Base-by-base conservation (phyloP, 192 early-diverging fungal genomes). In the Backusella mclennaniae region DNA sequence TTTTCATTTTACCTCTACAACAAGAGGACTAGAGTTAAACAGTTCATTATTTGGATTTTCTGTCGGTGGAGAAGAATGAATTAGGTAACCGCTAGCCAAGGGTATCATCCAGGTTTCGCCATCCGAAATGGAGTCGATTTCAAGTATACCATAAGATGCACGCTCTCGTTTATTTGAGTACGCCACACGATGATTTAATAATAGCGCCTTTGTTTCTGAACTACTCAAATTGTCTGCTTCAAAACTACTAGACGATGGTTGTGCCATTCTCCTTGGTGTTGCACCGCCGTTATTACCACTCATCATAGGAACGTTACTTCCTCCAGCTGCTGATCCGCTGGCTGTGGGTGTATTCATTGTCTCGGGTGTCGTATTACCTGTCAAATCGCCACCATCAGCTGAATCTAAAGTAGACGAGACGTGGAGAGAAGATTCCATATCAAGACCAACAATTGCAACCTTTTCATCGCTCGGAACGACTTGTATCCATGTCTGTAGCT, bases 121-220 rank as follows among this genome's bases (percentile, higher is more conserved):
- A 31, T 73, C 49, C 14, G 76, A 59, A 36, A 75, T 35, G 11
- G 66, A 56, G 39, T 74, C 76, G 12, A 56, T 82, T 12, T 53
- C 44, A 8, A 71, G 39, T 17, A 74, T 41, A 19, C 79, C 76
- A 21, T 70, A 12, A 12, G 69, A 70, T 29, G 73, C 46, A 26
- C 79, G 77, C 14, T 77, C 69, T 53, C 81, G 74, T 38, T 82
- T 78, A 9, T 82, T 77, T 35, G 85, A 84, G 35, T 84, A 77
- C 0, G 87, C 84, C 5, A 85, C 82, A 8, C 87, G 85, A 73
- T 88, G 87, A 36, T 86, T 86, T 12, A 88, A 69, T n/a, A 88
- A 72, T 42, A 88, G 70, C 0, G 83, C 84, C 44, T 85, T 80
- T 12, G 85, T 84, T 15, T 84, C 80, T 63, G 80, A 82, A 19